Base-by-base conservation (phyloP, 2,329 filamentous ascomycete genomes). In the Paecilomyces niveus region DNA sequence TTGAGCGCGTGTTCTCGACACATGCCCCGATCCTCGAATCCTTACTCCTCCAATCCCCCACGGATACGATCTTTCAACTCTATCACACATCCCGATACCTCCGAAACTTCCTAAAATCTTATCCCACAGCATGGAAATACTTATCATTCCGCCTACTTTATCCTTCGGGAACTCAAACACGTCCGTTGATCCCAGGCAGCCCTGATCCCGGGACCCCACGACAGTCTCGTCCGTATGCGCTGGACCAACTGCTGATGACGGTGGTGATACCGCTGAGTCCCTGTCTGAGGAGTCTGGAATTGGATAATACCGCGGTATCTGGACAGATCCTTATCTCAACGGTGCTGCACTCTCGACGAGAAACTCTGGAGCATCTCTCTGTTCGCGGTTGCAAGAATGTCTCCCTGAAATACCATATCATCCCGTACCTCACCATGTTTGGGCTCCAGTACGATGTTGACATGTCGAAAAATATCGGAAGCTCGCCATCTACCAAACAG, bases 371-470 rank as follows among this genome's bases (percentile, higher is more conserved):
- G 65, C 83, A 86, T 65, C 75, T 86, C 52, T 85, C 83, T 1
- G 82, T 85, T 54, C 80, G 83, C 22, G 83, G 83, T 21, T 86
- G 83, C 75, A 85, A 85, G 71, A 85, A 86, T 67, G 83, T 86
- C 39, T 85, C 83, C 11, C 78, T 86, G 63, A 86, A 86, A 67
- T 85, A 86, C 66, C 83, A 86, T 65, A 82, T 86, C 60, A 81
- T 85, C 56, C 83, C 83, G 1, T 85, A 83, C 63, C 76, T 81
- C 54, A 78, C 74, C 52, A 75, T 80, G 74, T 77, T 77, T 58
- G 76, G 74, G 4, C 64, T 78, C 32, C 74, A 74, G 60, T 73
- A 68, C 57, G 74, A 74, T 71, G 72, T 77, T 67, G 76, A 72
- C 68, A 77, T 78, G 72, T 71, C 70, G 58, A 74, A 72, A 54